These are phyloP conservation scores for Pestalotiopsis sp. DNA, from an alignment of 2,329 filamentous ascomycete species.

Conservation along the genomic window DNA sequence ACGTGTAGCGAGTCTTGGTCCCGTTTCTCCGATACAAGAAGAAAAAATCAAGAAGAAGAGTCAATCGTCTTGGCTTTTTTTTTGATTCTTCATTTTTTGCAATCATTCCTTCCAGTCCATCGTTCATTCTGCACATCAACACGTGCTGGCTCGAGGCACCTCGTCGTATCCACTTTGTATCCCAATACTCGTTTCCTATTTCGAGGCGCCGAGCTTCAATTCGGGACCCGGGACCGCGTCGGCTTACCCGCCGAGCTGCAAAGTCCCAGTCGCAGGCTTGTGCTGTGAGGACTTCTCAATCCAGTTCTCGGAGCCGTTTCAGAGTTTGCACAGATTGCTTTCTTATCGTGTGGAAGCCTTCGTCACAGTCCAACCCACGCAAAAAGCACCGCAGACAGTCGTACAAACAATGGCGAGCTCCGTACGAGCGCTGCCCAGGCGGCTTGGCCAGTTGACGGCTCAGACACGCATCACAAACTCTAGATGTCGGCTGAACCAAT, in stretches of 20 bases:
- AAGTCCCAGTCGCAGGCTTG: neutral
- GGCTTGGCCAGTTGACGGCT: conserved; percentile 31
- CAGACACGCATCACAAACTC: conserved; percentile 26
- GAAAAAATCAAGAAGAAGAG: neutral
- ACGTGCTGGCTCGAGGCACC: neutral
- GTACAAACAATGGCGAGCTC: conserved; percentile 27
- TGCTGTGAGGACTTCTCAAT: neutral
- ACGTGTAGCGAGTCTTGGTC: neutral
- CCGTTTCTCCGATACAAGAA: neutral
- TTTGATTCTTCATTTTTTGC: neutral
- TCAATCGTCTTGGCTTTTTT: neutral
- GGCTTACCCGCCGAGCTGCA: neutral
- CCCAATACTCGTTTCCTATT: neutral
- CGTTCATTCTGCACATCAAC: neutral
- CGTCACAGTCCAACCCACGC: neutral
- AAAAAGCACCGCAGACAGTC: neutral
- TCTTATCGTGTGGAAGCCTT: neutral
- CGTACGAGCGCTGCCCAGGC: conserved; percentile 27
- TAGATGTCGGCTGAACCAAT: conserved; percentile 19
- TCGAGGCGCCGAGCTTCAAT: neutral
- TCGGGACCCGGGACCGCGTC: neutral
- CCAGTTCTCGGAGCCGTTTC: neutral
- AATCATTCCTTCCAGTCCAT: neutral
- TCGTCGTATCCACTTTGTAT: neutral
- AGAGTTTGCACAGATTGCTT: neutral